Evolutionary conservation across 2,329 filamentous ascomycete species (phyloP), one percentile per base, ranked within the genome.

Genomic region (Aspergillus sp.): DNA sequence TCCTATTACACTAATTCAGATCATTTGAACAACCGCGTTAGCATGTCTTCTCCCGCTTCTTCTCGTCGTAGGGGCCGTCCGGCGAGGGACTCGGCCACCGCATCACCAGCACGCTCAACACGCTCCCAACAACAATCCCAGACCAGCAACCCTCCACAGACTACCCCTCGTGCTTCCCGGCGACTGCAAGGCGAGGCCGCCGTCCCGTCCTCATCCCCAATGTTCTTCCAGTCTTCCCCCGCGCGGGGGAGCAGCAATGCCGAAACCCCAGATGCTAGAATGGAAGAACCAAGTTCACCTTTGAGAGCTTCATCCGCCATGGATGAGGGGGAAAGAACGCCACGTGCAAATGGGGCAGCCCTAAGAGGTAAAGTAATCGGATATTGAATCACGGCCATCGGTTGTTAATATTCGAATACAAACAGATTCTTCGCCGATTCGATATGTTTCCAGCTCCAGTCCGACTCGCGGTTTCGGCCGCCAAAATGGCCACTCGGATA

Each of bases 381-480:
- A 31, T 17, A 14, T n/a, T 19, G 4, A 5, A 23, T 3, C 27
- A 37, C 44, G 7, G 17, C 3, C 37, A 21, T n/a, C 4, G 40
- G 33, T 27, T 55, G 24, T 50, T 58, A 21, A 62, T 45, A 24
- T 19, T 53, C 8, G 17, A 51, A 14, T 14, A 5, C 12, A 40
- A 53, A 2, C 65, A 96, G 93, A 93, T 69, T 98, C 93, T 0
- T 98, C 93, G 1, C 93, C 93, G 1, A 91, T 98, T 65, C 86
- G 88, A 73, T 98, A 97, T 72, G 90, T 91, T 56, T 87, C 91
- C 37, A 96, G 91, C 75, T 96, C 93, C 39, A 96, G 90, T 70
- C 91, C 91, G 24, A 87, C 86, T n/a, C 86, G 85, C 69, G 70
- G 79, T 62, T 76, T 78, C 52, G 76, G 70, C 49, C 75, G 82